Base-by-base conservation (phyloP, 805 yeast species). In the Aciculoconidium aculeatum region DNA sequence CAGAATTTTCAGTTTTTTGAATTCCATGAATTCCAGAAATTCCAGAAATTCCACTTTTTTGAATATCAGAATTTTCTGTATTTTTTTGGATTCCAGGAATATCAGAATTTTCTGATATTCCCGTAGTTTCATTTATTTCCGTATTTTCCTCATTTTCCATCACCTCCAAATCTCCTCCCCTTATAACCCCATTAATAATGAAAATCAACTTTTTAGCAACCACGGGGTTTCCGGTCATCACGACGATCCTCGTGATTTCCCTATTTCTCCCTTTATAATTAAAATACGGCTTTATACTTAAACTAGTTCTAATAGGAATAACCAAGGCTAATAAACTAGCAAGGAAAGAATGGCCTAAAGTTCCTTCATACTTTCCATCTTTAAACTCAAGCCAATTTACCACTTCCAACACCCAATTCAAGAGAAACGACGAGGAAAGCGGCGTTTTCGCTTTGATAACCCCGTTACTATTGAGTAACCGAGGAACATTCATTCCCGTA, bases 121-220 rank as follows among this genome's bases (percentile, higher is more conserved):
- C n/a, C n/a, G n/a, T n/a, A n/a, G n/a, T n/a, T n/a, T n/a, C n/a
- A n/a, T n/a, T 21, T 21, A 11, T 21, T 21, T n/a, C 11, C 23
- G 23, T 21, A 21, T 7, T 6, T 7, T 21, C 12, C 6, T n/a
- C 10, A 13, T 17, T 17, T 17, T n/a, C 11, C 23, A 7, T 7
- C 6, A 7, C 6, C 11, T 7, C 7, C 57, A 39, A 63, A 61
- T 1, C 72, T 67, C 11, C 29, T 9, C 9, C 11, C 5, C 29
- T 23, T 4, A 75, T 48, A 15, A 75, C 34, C 0, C 74, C 80
- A 30, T 72, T 63, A 6, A 75, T 37, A 6, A 75, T 67, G 32
- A 72, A 75, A 0, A 75, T 55, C 31, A 75, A 51, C 43, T 74
- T 74, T 41, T 75, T 76, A 1, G 80, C 78, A 7, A 75, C 77